Conservation (phyloP, 73 alveolate species). For the Paramecium sonneborni region DNA sequence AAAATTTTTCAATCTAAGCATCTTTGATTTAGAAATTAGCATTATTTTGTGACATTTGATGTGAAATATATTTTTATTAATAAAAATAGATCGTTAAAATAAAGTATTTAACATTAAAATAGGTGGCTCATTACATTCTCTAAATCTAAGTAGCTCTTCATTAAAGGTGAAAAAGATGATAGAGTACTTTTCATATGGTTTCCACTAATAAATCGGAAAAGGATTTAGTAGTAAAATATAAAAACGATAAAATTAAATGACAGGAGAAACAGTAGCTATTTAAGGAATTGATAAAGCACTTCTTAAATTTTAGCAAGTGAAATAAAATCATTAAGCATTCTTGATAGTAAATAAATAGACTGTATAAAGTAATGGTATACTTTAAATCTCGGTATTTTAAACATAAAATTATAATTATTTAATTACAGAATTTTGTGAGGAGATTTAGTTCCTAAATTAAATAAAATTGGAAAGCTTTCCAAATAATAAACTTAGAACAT, state of each 20-base stretch:
- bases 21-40: neutral
- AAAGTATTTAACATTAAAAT: constrained; percentile 18
- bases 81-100: constrained; percentile 30
- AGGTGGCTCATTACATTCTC: neutral
- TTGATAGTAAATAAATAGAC: constrained; percentile 41
- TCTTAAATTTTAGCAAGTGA: neutral
- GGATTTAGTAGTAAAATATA: constrained; percentile 59
- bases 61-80: constrained; percentile 28
- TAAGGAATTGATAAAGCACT: constrained; percentile 50
- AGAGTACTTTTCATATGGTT: constrained; percentile 58
- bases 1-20: neutral
- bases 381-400: constrained; percentile 6
- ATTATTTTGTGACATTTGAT: neutral
- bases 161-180: constrained; percentile 49
- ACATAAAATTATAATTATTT: constrained; percentile 61
- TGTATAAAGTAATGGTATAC: neutral
- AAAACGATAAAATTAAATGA: constrained; percentile 60
- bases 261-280: constrained; percentile 67
- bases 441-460: neutral
- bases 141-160: neutral
- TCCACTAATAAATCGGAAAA: constrained; percentile 55
- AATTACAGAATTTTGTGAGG: constrained; percentile 67
- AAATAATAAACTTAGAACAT: constrained; percentile 23
- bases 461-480: constrained; percentile 38
- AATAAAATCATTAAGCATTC: constrained; percentile 6